These are phyloP conservation scores for Populus trichocarpa DNA, from an alignment of 441 rosid genomes.

Conservation along the genomic window DNA sequence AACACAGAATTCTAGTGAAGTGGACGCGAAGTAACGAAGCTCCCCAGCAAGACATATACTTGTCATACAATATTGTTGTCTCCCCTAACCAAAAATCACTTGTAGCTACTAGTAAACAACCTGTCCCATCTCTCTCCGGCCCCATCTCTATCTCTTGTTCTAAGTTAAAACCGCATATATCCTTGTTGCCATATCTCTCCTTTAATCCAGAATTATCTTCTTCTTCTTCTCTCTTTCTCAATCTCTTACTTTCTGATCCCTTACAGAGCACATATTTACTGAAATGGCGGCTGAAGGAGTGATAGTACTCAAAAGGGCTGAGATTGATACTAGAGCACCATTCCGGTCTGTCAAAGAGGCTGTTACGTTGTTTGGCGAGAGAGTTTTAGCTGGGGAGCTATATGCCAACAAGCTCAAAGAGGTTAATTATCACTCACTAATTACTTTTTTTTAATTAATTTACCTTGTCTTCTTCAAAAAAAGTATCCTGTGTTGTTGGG, in stretches of 20 bases:
- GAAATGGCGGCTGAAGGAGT: conserved; percentile 32
- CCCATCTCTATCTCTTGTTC: neutral
- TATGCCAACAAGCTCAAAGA: conserved; percentile 55
- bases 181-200: neutral
- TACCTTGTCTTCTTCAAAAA: neutral
- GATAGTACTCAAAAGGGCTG: conserved; percentile 47
- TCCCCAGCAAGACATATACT: neutral
- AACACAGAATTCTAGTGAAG: conserved; percentile 62
- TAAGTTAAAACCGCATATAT: conserved; percentile 10
- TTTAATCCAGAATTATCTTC: neutral
- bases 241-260: neutral
- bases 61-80: conserved; percentile 14
- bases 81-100: conserved; percentile 6
- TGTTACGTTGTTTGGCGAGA: conserved; percentile 75
- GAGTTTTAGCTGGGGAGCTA: conserved; percentile 62
- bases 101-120: conserved; percentile 21
- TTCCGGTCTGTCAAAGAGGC: conserved; percentile 84
- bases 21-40: conserved; percentile 91
- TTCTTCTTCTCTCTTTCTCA: neutral
- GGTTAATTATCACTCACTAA: conserved; percentile 15
- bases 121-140: conserved; percentile 4
- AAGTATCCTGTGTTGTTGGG: neutral
- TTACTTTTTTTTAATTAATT: too few relatives aligned
- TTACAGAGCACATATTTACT: neutral
- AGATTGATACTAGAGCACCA: conserved; percentile 72